These are phyloP conservation scores for Aspergillus felis DNA, from an alignment of 2,329 filamentous ascomycete genomes.

Conservation along the genomic window DNA sequence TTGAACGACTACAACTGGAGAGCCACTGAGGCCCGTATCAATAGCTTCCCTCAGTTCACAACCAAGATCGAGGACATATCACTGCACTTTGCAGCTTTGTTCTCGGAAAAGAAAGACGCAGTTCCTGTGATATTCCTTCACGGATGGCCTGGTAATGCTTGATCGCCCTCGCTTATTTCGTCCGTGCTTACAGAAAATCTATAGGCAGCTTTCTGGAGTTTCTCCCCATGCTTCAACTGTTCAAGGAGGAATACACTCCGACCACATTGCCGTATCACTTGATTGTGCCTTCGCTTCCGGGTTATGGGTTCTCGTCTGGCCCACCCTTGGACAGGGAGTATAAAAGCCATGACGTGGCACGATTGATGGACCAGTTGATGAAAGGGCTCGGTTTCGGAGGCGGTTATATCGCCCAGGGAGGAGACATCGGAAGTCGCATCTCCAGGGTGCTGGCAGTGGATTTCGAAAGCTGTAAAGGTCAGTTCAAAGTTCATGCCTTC, in stretches of 20 bases:
- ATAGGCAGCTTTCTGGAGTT: slow-evolving; percentile 33
- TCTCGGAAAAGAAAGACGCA: slow-evolving; percentile 45
- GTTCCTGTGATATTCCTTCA: slow-evolving; percentile 46
- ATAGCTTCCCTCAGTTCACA: slow-evolving; percentile 50
- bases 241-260: slow-evolving; percentile 23
- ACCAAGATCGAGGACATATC: slow-evolving; percentile 39
- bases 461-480: slow-evolving; percentile 28
- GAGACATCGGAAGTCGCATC: slow-evolving; percentile 28
- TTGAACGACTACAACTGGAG: slow-evolving; percentile 44
- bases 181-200: background rate
- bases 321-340: slow-evolving; percentile 26
- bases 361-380: slow-evolving; percentile 28
- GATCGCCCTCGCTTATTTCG: background rate
- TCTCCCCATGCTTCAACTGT: slow-evolving; percentile 26
- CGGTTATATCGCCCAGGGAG: slow-evolving; percentile 30
- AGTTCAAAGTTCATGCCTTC: background rate
- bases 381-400: slow-evolving; percentile 24
- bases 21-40: slow-evolving; percentile 42
- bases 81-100: slow-evolving; percentile 49
- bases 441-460: slow-evolving; percentile 21
- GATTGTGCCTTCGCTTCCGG: slow-evolving; percentile 30
- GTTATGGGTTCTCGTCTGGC: slow-evolving; percentile 28
- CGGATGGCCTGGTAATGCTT: slow-evolving; percentile 29
- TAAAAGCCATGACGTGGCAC: slow-evolving; percentile 19
- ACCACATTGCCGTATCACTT: slow-evolving; percentile 27